A percentile compares a stretch with the other conserved stretches of the same genome.
Evolutionary conservation across 2,329 filamentous ascomycete genomes (phyloP).

Genomic region (Karstenula rhodostoma): DNA sequence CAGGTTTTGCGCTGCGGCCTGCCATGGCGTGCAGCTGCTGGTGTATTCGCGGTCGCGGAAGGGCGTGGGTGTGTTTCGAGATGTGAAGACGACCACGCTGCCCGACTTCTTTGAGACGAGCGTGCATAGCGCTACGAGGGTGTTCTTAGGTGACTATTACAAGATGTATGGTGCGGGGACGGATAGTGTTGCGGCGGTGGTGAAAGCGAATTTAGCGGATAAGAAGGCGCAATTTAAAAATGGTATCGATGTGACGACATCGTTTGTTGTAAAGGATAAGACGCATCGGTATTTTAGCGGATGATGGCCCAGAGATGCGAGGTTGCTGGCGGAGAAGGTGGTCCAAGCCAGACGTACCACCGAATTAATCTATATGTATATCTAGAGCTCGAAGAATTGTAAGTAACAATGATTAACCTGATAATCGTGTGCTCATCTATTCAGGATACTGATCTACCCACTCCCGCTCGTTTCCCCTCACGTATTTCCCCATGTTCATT

Average conservation of each 20-base stretch:
- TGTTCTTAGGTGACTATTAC: conserved; percentile 9
- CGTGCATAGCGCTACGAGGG: not conserved
- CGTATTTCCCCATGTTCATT: conserved; percentile 13
- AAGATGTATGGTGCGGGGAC: conserved; percentile 6
- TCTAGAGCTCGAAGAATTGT: too few relatives aligned
- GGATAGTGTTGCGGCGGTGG: not conserved
- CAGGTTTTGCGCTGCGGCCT: too few relatives aligned
- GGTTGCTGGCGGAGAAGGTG: not conserved
- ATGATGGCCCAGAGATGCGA: not conserved
- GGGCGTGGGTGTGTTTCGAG: too few relatives aligned
- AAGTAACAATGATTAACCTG: too few relatives aligned
- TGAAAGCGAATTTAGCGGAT: not conserved
- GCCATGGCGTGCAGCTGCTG: too few relatives aligned
- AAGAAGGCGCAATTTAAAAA: not conserved
- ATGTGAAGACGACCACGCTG: conserved; percentile 5
- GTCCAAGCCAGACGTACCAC: not conserved
- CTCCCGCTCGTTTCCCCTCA: not conserved
- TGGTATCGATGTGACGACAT: not conserved
- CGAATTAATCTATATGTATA: not conserved
- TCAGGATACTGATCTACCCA: conserved; percentile 15
- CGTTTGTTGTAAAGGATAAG: not conserved
- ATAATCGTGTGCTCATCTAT: not conserved
- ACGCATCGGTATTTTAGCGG: conserved; percentile 3
- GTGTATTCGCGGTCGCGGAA: too few relatives aligned
- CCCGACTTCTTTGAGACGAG: not conserved